Conservation (phyloP, 164 flowering plant species). For the Litsea cubeba region DNA sequence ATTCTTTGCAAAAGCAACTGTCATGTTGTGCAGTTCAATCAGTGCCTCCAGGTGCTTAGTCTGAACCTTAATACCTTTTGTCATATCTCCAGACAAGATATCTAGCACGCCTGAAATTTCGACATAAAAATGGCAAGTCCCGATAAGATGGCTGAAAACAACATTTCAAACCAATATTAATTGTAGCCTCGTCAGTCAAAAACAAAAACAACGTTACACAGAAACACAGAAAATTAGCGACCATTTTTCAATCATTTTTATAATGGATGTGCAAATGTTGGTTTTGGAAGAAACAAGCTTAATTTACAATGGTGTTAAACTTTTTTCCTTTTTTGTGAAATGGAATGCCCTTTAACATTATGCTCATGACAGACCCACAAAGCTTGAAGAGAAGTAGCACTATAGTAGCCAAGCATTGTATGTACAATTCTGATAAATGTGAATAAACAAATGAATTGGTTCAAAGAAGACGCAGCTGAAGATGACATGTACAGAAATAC, state of each 20-base stretch:
- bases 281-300: neutral
- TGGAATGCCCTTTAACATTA: too few relatives aligned
- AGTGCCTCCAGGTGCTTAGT: constrained; percentile 85
- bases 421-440: neutral
- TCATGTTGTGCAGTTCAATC: constrained; percentile 86
- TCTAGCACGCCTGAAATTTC: constrained; percentile 71
- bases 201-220: neutral
- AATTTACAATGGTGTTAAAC: neutral
- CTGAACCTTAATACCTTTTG: constrained; percentile 80
- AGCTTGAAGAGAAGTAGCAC: too few relatives aligned
- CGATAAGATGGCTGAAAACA: constrained; percentile 3
- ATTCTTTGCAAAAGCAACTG: constrained; percentile 83
- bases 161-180: neutral
- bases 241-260: neutral
- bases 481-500: too few relatives aligned
- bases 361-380: too few relatives aligned
- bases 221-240: neutral
- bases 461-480: too few relatives aligned
- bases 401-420: neutral
- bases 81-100: constrained; percentile 81
- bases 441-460: too few relatives aligned
- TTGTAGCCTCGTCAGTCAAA: neutral
- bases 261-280: neutral
- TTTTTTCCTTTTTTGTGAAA: neutral
- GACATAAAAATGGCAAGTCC: constrained; percentile 10